Evolutionary conservation across 306 rosid species (phyloP).

Genomic region (Quercus dentata): DNA sequence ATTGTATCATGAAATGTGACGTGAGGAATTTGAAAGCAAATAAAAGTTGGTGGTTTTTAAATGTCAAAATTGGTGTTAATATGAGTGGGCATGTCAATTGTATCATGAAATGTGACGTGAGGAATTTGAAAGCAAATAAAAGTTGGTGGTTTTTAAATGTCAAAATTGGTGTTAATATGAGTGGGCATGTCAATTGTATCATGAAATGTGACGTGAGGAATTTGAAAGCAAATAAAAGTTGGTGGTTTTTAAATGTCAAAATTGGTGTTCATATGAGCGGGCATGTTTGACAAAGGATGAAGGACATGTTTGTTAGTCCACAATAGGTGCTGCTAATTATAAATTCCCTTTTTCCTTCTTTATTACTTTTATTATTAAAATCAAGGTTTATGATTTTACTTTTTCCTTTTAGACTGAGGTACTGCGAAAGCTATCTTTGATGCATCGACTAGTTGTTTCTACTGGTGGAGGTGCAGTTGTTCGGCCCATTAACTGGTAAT

Average conservation of each 20-base stretch:
- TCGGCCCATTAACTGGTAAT: conserved; percentile 85
- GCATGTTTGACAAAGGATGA: background rate
- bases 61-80: too few species aligned
- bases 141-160: too few species aligned
- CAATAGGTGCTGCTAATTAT: background rate
- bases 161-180: too few species aligned
- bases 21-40: too few species aligned
- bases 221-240: background rate
- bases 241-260: background rate
- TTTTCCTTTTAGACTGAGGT: conserved; percentile 61
- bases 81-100: too few species aligned
- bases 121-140: too few species aligned
- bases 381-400: conserved; percentile 9
- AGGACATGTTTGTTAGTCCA: background rate
- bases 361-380: conserved; percentile 5
- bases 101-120: too few species aligned
- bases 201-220: too few species aligned
- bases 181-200: too few species aligned
- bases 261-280: background rate
- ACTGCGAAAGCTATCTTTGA: conserved; percentile 59
- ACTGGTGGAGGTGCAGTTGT: conserved; percentile 96
- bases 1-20: too few species aligned
- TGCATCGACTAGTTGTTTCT: conserved; percentile 66
- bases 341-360: background rate
- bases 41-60: too few species aligned